These are phyloP conservation scores for Tricholomella constricta DNA, from an alignment of 768 basidiomycete species.

Conservation along the genomic window DNA sequence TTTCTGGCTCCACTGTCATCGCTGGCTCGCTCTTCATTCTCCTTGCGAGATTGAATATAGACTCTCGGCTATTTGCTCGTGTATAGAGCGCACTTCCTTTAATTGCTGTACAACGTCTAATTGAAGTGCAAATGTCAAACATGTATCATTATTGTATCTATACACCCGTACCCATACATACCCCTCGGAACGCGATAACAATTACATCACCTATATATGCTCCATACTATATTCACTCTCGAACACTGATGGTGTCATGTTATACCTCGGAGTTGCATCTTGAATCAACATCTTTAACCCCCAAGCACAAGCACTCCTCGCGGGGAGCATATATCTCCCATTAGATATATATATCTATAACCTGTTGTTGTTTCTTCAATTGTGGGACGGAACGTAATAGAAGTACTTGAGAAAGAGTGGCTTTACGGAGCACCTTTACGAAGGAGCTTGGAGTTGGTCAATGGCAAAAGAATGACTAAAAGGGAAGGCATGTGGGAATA, in stretches of 20 bases:
- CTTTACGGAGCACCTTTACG: neutral
- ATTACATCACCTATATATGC: too few relatives aligned
- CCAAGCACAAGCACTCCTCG: too few relatives aligned
- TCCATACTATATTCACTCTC: too few relatives aligned
- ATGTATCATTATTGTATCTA: conserved; percentile 8
- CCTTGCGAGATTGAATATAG: conserved; percentile 47
- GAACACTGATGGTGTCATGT: too few relatives aligned
- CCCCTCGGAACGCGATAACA: too few relatives aligned
- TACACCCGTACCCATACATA: too few relatives aligned
- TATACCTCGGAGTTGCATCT: too few relatives aligned
- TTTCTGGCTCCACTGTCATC: conserved; percentile 61
- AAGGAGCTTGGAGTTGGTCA: neutral
- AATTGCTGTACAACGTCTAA: neutral
- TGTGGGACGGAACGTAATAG: too few relatives aligned
- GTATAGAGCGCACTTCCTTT: conserved; percentile 39
- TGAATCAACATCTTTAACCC: too few relatives aligned
- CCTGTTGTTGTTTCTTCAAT: too few relatives aligned
- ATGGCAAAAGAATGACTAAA: conserved; percentile 28
- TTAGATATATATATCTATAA: too few relatives aligned
- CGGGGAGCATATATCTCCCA: too few relatives aligned
- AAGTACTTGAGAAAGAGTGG: neutral
- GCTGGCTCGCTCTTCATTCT: conserved; percentile 61
- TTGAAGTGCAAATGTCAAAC: neutral
- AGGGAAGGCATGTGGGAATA: conserved; percentile 25
- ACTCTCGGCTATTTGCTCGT: conserved; percentile 42